Base-by-base conservation (phyloP, 768 basidiomycete species). In the Aureoboletus auriporus region DNA sequence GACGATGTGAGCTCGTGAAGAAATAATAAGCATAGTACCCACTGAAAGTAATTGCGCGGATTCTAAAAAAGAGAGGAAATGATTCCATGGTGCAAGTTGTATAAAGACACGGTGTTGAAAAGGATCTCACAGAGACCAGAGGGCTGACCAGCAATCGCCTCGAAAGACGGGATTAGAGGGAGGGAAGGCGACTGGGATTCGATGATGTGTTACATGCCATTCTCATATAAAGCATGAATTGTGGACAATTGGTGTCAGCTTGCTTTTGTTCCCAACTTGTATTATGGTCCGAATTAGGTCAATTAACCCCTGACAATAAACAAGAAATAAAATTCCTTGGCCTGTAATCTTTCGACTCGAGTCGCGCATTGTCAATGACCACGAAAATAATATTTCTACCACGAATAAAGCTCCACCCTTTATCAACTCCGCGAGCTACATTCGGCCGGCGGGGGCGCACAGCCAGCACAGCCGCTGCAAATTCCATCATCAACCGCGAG, bases 11-110 rank as follows among this genome's bases (percentile, higher is more conserved):
- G 39, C 10, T 14, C 13, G 28, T 8, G 31, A 41, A 20, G 9
- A 3, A 16, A 28, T 0, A 38, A 6, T 8, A 9, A 26, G 20
- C 16, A 41, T 8, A 29, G 5, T 10, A 58, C 68, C 47, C 44
- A 69, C 66, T 44, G 52, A 68, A 69, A 12, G 66, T 42, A 39
- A 57, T 33, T 33, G 58, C 56, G 17, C 66, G 65, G 28, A 68
- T 51, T 51, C 37, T 66, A 13, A 66, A 64, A 44, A 69, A 69
- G 23, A 52, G 39, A 3, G 62, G 65, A 30, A 65, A 67, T 1
- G 57, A 61, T 27, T 70, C 61, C 66, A 68, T 65, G 38, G 29
- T 42, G 40, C 27, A 31, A 46, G 14, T 27, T 10, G 30, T 37
- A 38, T 36, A 33, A 29, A 26, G 4, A 40, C 20, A 33, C 46